Evolutionary conservation across 2,329 filamentous ascomycete species (phyloP), one percentile per base, ranked within the genome.

Genomic region (Monilinia fructicola): DNA sequence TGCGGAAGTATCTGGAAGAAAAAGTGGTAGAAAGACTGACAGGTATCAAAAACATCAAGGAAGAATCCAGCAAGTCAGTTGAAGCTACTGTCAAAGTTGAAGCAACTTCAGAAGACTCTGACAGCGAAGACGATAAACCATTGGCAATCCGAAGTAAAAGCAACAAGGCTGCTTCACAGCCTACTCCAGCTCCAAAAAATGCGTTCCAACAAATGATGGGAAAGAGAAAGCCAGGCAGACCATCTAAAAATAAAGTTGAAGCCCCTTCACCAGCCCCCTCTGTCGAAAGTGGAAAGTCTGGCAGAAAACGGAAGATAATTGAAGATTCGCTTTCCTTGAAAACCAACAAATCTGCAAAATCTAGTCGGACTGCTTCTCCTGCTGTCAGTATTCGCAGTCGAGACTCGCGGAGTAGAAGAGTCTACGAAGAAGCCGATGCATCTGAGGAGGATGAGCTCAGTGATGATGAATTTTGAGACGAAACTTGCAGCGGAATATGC

Each of bases 391-490:
- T 79, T 21, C 77, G 79, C 63, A 72, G 70, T 1, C 79, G 78
- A 48, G 73, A 75, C n/a, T 74, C 77, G 31, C 85, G 81, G 67
- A 80, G 76, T 0, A 78, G 77, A 58, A 73, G 75, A 38, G 74
- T 59, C 0, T 87, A 88, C 71, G 78, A 82, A 74, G 78, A 88
- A 68, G 77, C 86, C 71, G 79, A 91, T 44, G 81, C 84, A 0
- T 84, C 85, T 1, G 86, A 88, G 50, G 84, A 86, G 40, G 85
- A 87, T 64, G 78, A 79, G 69, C 80, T 97, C 12, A 93, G 90
- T 7, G 94, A 98, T 70, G 85, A 90, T 40, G 89, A 92, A 70
- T 98, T 98, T 95, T 74, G 93, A 97, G 76, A 84, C 87, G 0
- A 90, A 90, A 70, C 81, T 96, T 1, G 89, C 90, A 7, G 81